phyloP scores from a whole-genome alignment of 257 asterid species.

The Nicotiana benthamiana region DNA sequence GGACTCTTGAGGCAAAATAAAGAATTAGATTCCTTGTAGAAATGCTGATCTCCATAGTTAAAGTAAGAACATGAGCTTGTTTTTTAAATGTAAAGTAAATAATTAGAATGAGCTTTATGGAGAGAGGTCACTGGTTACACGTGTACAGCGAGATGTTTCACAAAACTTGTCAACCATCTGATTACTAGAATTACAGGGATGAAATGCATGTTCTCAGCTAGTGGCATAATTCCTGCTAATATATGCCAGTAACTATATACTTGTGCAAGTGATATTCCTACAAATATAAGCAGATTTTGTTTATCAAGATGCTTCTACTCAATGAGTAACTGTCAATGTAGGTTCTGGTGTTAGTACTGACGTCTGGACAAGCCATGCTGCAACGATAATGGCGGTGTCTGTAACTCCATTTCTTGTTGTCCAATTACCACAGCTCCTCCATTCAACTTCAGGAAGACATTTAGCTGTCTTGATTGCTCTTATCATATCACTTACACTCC shows the following conservation, averaged over 20 bases:
- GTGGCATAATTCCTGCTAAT: neutral
- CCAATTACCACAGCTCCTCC: conserved; percentile 62
- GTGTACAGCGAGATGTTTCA: neutral
- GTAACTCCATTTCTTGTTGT: conserved; percentile 71
- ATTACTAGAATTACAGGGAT: neutral
- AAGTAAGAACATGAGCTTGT: neutral
- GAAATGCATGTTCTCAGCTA: neutral
- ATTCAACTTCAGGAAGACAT: conserved; percentile 54
- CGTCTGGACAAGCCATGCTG: conserved; percentile 78
- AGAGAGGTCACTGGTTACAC: neutral
- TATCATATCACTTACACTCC: conserved; percentile 46
- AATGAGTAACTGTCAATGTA: conserved; percentile 24
- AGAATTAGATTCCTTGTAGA: neutral
- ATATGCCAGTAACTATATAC: neutral
- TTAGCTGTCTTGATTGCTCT: conserved; percentile 65
- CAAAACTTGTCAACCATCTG: neutral
- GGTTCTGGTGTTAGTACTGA: conserved; percentile 89
- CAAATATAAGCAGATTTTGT: neutral
- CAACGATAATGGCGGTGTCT: conserved; percentile 75
- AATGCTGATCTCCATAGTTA: neutral
- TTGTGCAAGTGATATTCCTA: conserved; percentile 5
- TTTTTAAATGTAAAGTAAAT: too few relatives aligned
- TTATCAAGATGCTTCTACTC: neutral
- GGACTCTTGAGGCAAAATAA: neutral
- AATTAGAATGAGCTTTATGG: neutral